Percentiles rank a stretch among this genome's conserved stretches.
These are phyloP conservation scores for Candida arabinofermentans DNA, from an alignment of 805 yeast genomes.

Conservation along the genomic window DNA sequence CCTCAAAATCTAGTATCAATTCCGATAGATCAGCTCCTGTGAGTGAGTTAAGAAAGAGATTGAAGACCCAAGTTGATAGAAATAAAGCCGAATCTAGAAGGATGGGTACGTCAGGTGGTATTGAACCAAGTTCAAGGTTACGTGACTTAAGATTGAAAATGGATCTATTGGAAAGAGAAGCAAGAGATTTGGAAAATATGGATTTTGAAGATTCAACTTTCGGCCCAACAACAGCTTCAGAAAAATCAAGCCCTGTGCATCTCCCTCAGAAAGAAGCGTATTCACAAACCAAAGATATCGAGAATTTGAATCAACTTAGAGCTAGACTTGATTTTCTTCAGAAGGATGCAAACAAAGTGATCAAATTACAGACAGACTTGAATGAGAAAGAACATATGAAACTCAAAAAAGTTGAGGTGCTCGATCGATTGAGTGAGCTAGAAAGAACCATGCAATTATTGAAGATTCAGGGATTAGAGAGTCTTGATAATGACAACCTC, in stretches of 20 bases:
- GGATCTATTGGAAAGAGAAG: constrained; percentile 82
- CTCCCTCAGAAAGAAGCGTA: constrained; percentile 4
- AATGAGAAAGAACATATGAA: constrained; percentile 50
- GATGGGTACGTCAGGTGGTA: constrained; percentile 40
- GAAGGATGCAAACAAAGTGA: constrained; percentile 69
- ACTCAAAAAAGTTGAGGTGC: constrained; percentile 59
- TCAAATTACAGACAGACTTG: constrained; percentile 53
- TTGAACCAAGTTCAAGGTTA: constrained; percentile 75
- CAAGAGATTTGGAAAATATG: constrained; percentile 79
- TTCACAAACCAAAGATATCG: constrained; percentile 47
- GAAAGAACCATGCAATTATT: constrained; percentile 38
- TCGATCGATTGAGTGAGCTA: constrained; percentile 67
- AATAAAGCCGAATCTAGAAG: constrained; percentile 39
- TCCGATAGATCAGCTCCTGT: constrained; percentile 15
- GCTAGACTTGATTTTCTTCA: constrained; percentile 59
- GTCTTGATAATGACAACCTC: constrained; percentile 1
- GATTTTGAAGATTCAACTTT: constrained; percentile 58
- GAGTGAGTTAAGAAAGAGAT: constrained; percentile 35
- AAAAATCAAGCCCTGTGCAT: constrained; percentile 2
- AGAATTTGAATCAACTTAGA: constrained; percentile 51
- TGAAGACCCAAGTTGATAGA: constrained; percentile 43
- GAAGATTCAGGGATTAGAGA: constrained; percentile 16
- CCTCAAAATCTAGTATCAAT: constrained; percentile 8
- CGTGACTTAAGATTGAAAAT: constrained; percentile 74
- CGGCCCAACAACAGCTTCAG: constrained; percentile 3